Base-by-base conservation (phyloP, 2,329 filamentous ascomycete species). In the Botryotinia convoluta region DNA sequence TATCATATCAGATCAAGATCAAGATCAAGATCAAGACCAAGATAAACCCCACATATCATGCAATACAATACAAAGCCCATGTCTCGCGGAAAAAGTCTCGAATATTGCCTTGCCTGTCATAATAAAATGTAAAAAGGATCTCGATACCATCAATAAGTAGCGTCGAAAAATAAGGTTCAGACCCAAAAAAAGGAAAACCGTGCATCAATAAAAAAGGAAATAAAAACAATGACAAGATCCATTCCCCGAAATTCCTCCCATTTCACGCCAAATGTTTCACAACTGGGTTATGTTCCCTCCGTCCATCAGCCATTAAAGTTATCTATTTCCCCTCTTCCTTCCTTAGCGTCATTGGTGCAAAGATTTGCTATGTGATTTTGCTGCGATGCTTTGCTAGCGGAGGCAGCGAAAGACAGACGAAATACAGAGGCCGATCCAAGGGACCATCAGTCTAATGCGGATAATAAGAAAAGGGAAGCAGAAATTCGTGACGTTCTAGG, bases 401-500 rank as follows among this genome's bases (percentile, higher is more conserved):
- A 71, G 67, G 72, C 70, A 72, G 70, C 72, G 73, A 75, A 77
- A 74, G 72, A 77, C 67, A 75, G 74, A 79, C 79, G 77, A 79
- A 74, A 75, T 70, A 67, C 62, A 73, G 75, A 76, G 74, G 75
- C 76, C 76, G 77, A 78, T 79, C 77, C 78, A 78, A 79, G 76
- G 77, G 59, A 70, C 68, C 72, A 74, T 78, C 74, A 75, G 78
- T 81, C 78, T 80, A 79, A 79, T 79, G 77, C 77, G 76, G 74
- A 64, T 45, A 73, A 77, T 74, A 65, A 74, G 77, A 72, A 72
- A 74, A 79, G 77, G 76, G 75, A 76, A 75, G 75, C 74, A 74
- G 54, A 59, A 76, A 54, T 77, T 77, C 70, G 45, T 72, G 51
- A 73, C 60, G 69, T 77, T 76, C 72, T 74, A 75, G 76, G 65